These are phyloP conservation scores for Paecilomyces dactylethromorphus DNA, from an alignment of 2,329 filamentous ascomycete species.

Conservation along the genomic window DNA sequence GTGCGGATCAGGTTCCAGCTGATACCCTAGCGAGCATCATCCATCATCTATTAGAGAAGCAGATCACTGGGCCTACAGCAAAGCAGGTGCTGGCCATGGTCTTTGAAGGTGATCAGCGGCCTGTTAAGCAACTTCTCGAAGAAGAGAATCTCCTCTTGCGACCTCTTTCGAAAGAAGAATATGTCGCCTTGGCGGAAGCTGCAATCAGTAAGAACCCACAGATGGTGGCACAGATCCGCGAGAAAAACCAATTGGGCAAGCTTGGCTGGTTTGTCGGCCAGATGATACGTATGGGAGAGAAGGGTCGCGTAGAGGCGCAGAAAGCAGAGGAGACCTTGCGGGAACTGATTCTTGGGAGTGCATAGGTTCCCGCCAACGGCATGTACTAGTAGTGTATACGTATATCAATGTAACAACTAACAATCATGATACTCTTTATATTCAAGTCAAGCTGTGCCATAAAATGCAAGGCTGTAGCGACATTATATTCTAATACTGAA, in stretches of 20 bases:
- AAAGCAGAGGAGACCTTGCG: constrained; percentile 51
- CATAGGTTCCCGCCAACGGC: not conserved
- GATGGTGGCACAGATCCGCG: constrained; percentile 54
- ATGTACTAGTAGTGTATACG: not conserved
- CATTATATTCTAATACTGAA: not conserved
- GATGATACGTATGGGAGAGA: constrained; percentile 57
- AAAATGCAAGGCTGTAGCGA: not conserved
- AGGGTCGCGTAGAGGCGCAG: constrained; percentile 56
- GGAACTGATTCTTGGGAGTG: constrained; percentile 36
- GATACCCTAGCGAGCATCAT: constrained; percentile 40
- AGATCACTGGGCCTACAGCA: constrained; percentile 50
- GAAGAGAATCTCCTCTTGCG: constrained; percentile 50
- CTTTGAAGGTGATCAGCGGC: constrained; percentile 45
- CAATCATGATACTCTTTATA: not conserved
- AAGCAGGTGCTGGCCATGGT: constrained; percentile 53
- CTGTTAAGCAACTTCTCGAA: constrained; percentile 48
- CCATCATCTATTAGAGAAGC: constrained; percentile 34
- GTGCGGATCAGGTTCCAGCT: constrained; percentile 32
- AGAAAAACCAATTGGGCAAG: constrained; percentile 58
- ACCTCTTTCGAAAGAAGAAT: constrained; percentile 51
- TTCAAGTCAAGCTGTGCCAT: not conserved
- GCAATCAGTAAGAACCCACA: constrained; percentile 50
- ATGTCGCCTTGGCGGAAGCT: constrained; percentile 46
- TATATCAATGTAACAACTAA: not conserved
- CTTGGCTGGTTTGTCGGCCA: constrained; percentile 62